A percentile compares a stretch with the other conserved stretches of the same genome.
Evolutionary conservation across 345 rosid species (phyloP).

Genomic region (Mangifera indica): DNA sequence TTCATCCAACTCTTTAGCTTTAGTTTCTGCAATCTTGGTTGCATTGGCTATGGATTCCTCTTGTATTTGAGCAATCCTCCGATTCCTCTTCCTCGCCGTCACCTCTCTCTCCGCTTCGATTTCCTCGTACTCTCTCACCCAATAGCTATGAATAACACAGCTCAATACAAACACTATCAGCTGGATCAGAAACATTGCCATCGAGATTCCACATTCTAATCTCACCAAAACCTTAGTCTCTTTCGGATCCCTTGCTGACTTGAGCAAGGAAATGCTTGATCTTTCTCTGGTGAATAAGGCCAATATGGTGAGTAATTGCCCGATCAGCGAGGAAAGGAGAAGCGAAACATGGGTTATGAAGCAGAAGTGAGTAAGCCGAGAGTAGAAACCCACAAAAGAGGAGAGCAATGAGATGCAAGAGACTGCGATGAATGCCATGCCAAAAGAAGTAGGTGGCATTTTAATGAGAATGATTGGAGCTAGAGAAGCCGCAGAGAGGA

Average conservation of each 20-base stretch:
- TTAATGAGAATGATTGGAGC: slow-evolving; percentile 50
- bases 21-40: slow-evolving; percentile 36
- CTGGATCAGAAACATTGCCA: slow-evolving; percentile 55
- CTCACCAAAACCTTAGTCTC: slow-evolving; percentile 66
- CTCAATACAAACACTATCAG: slow-evolving; percentile 43
- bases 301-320: slow-evolving; percentile 39
- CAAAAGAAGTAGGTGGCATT: slow-evolving; percentile 57
- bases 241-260: slow-evolving; percentile 43
- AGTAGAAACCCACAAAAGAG: slow-evolving; percentile 48
- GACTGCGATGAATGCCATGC: slow-evolving; percentile 46
- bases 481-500: slow-evolving; percentile 48
- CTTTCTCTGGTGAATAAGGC: slow-evolving; percentile 48
- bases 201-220: slow-evolving; percentile 56
- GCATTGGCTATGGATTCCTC: slow-evolving; percentile 53
- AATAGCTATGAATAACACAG: slow-evolving; percentile 42
- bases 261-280: slow-evolving; percentile 47
- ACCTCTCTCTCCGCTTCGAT: slow-evolving; percentile 49
- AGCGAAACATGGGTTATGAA: slow-evolving; percentile 53
- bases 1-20: slow-evolving; percentile 45
- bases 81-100: slow-evolving; percentile 39
- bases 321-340: slow-evolving; percentile 42
- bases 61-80: slow-evolving; percentile 44
- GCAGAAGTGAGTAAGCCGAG: slow-evolving; percentile 43
- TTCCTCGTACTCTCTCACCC: slow-evolving; percentile 58
- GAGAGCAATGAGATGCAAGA: slow-evolving; percentile 49